Evolutionary conservation across 2,329 filamentous ascomycete species (phyloP).

Genomic region (Mollisia scopiformis): DNA sequence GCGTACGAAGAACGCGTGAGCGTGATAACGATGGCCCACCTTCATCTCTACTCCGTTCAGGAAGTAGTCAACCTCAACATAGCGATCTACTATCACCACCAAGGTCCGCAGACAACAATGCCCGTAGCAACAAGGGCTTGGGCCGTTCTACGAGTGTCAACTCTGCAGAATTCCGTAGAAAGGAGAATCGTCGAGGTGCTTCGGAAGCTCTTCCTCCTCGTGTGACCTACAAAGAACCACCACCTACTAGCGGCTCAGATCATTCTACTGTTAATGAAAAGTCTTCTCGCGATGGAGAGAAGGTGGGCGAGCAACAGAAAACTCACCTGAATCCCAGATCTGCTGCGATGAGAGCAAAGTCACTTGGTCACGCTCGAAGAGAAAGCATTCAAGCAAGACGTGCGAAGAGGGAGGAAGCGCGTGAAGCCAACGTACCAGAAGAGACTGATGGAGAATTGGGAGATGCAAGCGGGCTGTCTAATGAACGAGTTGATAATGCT

Average conservation of each 20-base stretch:
- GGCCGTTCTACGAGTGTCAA: conserved; percentile 91
- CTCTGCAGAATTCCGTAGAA: conserved; percentile 77
- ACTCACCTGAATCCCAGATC: conserved; percentile 56
- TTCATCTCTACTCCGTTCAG: conserved; percentile 53
- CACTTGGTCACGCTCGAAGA: conserved; percentile 82
- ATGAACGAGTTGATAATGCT: conserved; percentile 64
- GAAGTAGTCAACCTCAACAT: conserved; percentile 71
- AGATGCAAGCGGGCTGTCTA: conserved; percentile 62
- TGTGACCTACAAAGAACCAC: conserved; percentile 62
- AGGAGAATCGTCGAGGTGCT: conserved; percentile 57
- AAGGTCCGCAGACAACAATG: conserved; percentile 59
- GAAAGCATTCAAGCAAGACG: conserved; percentile 92
- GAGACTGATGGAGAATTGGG: conserved; percentile 84
- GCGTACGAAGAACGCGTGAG: conserved; percentile 67
- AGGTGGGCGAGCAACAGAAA: conserved; percentile 50
- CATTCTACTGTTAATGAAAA: conserved; percentile 62
- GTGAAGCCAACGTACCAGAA: conserved; percentile 81
- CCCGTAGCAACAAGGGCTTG: conserved; percentile 69
- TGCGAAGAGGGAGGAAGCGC: conserved; percentile 70
- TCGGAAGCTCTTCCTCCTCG: conserved; percentile 55
- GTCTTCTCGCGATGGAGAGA: conserved; percentile 45
- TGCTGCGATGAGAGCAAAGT: conserved; percentile 77
- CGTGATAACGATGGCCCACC: conserved; percentile 49
- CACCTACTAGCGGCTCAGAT: conserved; percentile 78
- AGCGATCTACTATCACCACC: conserved; percentile 79